Evolutionary conservation across 2,329 filamentous ascomycete species (phyloP).

Genomic region (Botrytis porri): DNA sequence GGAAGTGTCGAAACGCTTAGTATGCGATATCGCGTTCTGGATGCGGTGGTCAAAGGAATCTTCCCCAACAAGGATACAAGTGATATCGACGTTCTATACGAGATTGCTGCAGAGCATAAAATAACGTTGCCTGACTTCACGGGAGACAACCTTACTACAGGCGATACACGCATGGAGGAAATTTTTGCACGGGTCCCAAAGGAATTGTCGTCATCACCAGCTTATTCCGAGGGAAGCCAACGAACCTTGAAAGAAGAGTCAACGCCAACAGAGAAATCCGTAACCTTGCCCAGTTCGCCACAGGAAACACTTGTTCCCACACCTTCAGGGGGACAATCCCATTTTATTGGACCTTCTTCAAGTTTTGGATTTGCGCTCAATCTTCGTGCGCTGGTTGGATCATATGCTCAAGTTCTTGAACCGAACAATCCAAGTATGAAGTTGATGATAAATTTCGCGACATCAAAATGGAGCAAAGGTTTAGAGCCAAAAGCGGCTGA

Average conservation of each 20-base stretch:
- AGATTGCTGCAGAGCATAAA: slow-evolving; percentile 41
- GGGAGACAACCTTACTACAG: slow-evolving; percentile 28
- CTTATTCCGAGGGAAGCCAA: slow-evolving; percentile 19
- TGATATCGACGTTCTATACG: slow-evolving; percentile 41
- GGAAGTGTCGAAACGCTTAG: slow-evolving; percentile 47
- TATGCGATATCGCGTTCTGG: slow-evolving; percentile 43
- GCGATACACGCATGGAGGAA: slow-evolving; percentile 29
- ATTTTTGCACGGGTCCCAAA: slow-evolving; percentile 30
- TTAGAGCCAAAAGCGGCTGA: slow-evolving; percentile 33
- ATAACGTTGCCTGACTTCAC: slow-evolving; percentile 41
- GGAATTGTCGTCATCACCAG: slow-evolving; percentile 24
- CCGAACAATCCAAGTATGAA: slow-evolving; percentile 32
- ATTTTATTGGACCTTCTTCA: slow-evolving; percentile 37
- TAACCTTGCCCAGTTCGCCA: slow-evolving; percentile 24
- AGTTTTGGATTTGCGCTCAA: slow-evolving; percentile 37
- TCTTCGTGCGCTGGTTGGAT: slow-evolving; percentile 35
- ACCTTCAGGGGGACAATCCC: slow-evolving; percentile 30
- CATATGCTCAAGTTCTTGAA: slow-evolving; percentile 31
- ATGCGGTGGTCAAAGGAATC: slow-evolving; percentile 43
- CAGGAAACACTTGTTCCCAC: slow-evolving; percentile 33
- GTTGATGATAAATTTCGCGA: slow-evolving; percentile 33
- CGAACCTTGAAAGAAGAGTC: slow-evolving; percentile 14
- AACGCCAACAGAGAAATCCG: slow-evolving; percentile 11
- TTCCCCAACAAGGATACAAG: slow-evolving; percentile 42
- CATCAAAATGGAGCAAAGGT: slow-evolving; percentile 35